Percentiles rank a stretch among this genome's conserved stretches.
These are phyloP conservation scores for Lactarius pseudohatsudake DNA, from an alignment of 768 basidiomycete genomes.

Conservation along the genomic window DNA sequence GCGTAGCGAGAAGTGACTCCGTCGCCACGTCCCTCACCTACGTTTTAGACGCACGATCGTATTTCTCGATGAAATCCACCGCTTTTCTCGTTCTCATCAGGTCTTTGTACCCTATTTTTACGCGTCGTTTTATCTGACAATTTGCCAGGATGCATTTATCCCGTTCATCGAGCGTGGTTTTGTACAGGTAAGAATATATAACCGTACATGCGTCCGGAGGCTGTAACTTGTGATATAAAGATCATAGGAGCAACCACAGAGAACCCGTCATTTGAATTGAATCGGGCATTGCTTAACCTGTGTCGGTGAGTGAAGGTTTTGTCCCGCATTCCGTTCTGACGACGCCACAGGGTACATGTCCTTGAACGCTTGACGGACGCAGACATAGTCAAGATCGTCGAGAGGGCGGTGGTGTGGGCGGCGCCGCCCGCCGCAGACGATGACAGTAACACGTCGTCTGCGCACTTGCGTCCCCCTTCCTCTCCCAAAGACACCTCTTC, in stretches of 20 bases:
- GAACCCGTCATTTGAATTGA: constrained; percentile 84
- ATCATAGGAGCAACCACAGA: constrained; percentile 86
- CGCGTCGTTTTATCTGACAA: constrained; percentile 25
- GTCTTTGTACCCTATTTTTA: constrained; percentile 34
- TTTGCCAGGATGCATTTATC: constrained; percentile 67
- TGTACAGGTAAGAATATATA: constrained; percentile 50
- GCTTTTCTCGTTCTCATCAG: constrained; percentile 72
- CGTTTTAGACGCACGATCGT: constrained; percentile 62
- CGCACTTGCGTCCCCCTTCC: constrained; percentile 4
- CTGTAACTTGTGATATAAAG: constrained; percentile 35
- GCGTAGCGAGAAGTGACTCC: constrained; percentile 20
- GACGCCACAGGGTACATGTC: constrained; percentile 63
- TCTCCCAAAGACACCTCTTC: constrained; percentile 8
- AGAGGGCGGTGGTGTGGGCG: constrained; percentile 47
- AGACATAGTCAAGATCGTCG: constrained; percentile 59
- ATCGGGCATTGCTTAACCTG: constrained; percentile 67
- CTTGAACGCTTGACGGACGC: constrained; percentile 64
- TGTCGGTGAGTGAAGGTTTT: constrained; percentile 55
- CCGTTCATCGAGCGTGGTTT: constrained; percentile 79
- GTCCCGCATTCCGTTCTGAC: not conserved
- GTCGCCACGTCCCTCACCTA: constrained; percentile 3
- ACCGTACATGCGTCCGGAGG: not conserved
- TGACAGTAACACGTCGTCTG: not conserved
- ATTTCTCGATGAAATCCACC: constrained; percentile 85
- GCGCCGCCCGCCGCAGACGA: not conserved